phyloP scores from a whole-genome alignment of 2,329 filamentous ascomycete genomes.

The Seiridium unicorne region DNA sequence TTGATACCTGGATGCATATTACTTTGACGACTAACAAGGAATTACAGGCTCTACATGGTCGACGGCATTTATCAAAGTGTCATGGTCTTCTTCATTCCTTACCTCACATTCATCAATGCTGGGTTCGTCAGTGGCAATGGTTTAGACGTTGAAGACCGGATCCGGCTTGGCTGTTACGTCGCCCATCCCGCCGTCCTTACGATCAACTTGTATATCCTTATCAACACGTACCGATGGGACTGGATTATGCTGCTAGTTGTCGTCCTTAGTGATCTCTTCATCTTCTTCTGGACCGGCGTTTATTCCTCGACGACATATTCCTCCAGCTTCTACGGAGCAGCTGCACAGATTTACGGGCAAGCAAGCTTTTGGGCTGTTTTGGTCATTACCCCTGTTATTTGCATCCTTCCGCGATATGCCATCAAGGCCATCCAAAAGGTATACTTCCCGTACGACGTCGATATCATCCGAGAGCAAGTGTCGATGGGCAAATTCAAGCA shows the following conservation, averaged over 20 bases:
- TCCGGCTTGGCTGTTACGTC: slow-evolving; percentile 83
- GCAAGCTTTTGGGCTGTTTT: slow-evolving; percentile 86
- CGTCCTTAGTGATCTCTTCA: slow-evolving; percentile 75
- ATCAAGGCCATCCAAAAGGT: slow-evolving; percentile 91
- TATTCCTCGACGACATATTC: slow-evolving; percentile 60
- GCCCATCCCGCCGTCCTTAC: slow-evolving; percentile 80
- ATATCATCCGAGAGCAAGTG: slow-evolving; percentile 93
- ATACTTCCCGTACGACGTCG: slow-evolving; percentile 88
- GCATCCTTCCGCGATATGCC: slow-evolving; percentile 82
- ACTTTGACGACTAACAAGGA: slow-evolving; percentile 24
- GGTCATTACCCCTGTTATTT: slow-evolving; percentile 75
- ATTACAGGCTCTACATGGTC: slow-evolving; percentile 78
- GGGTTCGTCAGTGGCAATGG: slow-evolving; percentile 72
- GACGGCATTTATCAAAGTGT: slow-evolving; percentile 95
- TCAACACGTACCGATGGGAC: slow-evolving; percentile 98
- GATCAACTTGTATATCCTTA: slow-evolving; percentile 90
- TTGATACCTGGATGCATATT: neutral
- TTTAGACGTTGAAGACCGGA: slow-evolving; percentile 72
- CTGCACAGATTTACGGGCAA: slow-evolving; percentile 73
- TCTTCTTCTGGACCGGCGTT: slow-evolving; percentile 95
- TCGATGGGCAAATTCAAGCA: slow-evolving; percentile 79
- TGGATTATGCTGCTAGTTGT: slow-evolving; percentile 90
- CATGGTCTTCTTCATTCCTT: slow-evolving; percentile 91
- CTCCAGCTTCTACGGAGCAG: slow-evolving; percentile 70
- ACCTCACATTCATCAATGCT: slow-evolving; percentile 70